A percentile compares a stretch with the other conserved stretches of the same genome.
Evolutionary conservation across 1,284 basidiomycete genomes (phyloP).

Genomic region (Pseudozyma tsukubaensis): DNA sequence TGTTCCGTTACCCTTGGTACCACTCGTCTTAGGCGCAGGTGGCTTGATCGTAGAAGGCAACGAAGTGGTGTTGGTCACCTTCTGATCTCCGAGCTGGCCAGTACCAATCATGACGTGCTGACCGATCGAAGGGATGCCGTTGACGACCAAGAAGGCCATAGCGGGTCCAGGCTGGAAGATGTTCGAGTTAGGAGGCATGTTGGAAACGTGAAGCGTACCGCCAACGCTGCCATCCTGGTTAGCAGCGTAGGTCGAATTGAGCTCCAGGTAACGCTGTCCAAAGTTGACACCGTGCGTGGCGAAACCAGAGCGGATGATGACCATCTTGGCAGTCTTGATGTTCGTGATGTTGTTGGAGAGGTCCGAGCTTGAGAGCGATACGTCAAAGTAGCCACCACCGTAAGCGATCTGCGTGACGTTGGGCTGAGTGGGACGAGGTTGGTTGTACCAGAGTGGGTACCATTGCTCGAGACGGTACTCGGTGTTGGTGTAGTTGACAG

Average conservation of each 20-base stretch:
- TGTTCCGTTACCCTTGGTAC: conserved; percentile 9
- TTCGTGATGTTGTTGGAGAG: conserved; percentile 63
- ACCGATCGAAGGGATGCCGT: conserved; percentile 78
- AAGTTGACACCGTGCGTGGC: conserved; percentile 65
- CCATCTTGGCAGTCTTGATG: conserved; percentile 77
- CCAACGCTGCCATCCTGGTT: conserved; percentile 78
- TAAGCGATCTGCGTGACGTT: conserved; percentile 79
- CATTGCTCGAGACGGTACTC: conserved; percentile 87
- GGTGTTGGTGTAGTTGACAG: conserved; percentile 73
- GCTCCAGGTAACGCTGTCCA: conserved; percentile 70
- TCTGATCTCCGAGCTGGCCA: conserved; percentile 48
- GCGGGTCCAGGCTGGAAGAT: conserved; percentile 83
- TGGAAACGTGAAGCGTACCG: conserved; percentile 77
- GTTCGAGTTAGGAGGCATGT: conserved; percentile 67
- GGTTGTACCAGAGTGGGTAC: conserved; percentile 76
- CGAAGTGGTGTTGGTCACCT: conserved; percentile 15
- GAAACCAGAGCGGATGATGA: conserved; percentile 69
- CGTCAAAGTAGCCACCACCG: conserved; percentile 83
- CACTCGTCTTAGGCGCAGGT: conserved; percentile 19
- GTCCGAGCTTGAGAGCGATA: conserved; percentile 67
- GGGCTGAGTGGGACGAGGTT: conserved; percentile 74
- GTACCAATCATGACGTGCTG: conserved; percentile 71
- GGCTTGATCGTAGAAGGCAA: conserved; percentile 40
- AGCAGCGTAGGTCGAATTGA: conserved; percentile 82
- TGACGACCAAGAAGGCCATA: conserved; percentile 78